These are phyloP conservation scores for Colletotrichum euphorbiae DNA, from an alignment of 2,329 filamentous ascomycete species.

Conservation along the genomic window DNA sequence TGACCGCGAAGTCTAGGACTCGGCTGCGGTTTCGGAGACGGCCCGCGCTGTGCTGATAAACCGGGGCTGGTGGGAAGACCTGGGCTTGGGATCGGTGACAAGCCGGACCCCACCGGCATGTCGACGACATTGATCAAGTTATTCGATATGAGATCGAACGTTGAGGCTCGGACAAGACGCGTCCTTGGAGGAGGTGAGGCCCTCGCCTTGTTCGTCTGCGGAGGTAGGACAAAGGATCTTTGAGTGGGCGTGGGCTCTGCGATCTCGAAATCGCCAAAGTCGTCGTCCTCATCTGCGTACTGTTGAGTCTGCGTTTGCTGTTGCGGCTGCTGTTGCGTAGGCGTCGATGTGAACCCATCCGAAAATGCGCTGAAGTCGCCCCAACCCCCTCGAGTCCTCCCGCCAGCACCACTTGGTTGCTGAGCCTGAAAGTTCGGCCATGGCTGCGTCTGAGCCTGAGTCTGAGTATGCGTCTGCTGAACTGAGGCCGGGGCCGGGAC, in stretches of 20 bases:
- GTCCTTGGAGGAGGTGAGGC: constrained; percentile 43
- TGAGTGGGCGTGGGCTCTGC: constrained; percentile 52
- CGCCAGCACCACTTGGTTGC: constrained; percentile 37
- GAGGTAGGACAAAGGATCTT: constrained; percentile 35
- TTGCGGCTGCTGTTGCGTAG: constrained; percentile 39
- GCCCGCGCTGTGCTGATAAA: background rate
- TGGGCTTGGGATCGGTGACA: constrained; percentile 34
- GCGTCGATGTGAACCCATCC: constrained; percentile 33
- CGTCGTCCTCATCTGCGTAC: constrained; percentile 69
- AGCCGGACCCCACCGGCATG: constrained; percentile 16
- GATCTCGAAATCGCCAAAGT: constrained; percentile 76
- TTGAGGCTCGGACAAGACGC: constrained; percentile 59
- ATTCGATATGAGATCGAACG: constrained; percentile 66
- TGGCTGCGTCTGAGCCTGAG: constrained; percentile 43
- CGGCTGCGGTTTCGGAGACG: constrained; percentile 40
- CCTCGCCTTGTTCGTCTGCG: constrained; percentile 25
- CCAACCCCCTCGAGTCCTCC: constrained; percentile 40
- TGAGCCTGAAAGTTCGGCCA: constrained; percentile 49
- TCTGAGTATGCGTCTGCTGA: constrained; percentile 35
- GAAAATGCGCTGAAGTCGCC: constrained; percentile 40
- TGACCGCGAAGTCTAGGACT: constrained; percentile 41
- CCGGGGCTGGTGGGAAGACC: constrained; percentile 21
- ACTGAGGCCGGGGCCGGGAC: constrained; percentile 17
- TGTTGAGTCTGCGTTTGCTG: constrained; percentile 16
- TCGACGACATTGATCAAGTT: constrained; percentile 57